These are phyloP conservation scores for Neocatenulostroma microsporum DNA, from an alignment of 2,329 filamentous ascomycete genomes.

Conservation along the genomic window DNA sequence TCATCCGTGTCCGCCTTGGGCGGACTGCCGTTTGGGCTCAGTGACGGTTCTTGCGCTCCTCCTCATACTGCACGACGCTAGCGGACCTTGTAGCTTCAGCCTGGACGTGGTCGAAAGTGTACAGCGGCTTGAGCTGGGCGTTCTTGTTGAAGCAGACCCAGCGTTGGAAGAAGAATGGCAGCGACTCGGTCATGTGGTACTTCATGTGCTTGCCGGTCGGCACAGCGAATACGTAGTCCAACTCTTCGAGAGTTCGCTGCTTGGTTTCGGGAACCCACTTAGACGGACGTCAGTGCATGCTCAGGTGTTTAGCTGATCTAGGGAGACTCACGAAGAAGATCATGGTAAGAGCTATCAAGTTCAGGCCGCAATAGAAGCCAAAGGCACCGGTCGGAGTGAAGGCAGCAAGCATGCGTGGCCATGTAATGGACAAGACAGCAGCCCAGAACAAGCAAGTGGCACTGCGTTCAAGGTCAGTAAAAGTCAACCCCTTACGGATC, in stretches of 20 bases:
- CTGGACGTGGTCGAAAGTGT: conserved; percentile 10
- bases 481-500: too few relatives aligned
- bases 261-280: conserved; percentile 35
- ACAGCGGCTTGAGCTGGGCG: conserved; percentile 16
- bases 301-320: too few relatives aligned
- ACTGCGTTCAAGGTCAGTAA: too few relatives aligned
- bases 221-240: conserved; percentile 48
- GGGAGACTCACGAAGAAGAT: conserved; percentile 50
- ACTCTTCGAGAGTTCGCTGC: conserved; percentile 42
- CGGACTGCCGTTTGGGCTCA: too few relatives aligned
- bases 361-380: conserved; percentile 53
- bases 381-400: conserved; percentile 50
- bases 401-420: conserved; percentile 40
- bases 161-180: conserved; percentile 41
- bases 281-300: not conserved
- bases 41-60: too few relatives aligned
- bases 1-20: too few relatives aligned
- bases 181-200: conserved; percentile 29
- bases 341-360: conserved; percentile 53
- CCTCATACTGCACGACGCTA: too few relatives aligned
- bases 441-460: conserved; percentile 43
- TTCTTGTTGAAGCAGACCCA: conserved; percentile 12
- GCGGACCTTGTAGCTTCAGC: too few relatives aligned
- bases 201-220: conserved; percentile 33
- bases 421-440: conserved; percentile 44